A percentile compares a stretch with the other conserved stretches of the same genome.
Conservation (phyloP, 805 yeast genomes). For the Candida morakotiae region DNA sequence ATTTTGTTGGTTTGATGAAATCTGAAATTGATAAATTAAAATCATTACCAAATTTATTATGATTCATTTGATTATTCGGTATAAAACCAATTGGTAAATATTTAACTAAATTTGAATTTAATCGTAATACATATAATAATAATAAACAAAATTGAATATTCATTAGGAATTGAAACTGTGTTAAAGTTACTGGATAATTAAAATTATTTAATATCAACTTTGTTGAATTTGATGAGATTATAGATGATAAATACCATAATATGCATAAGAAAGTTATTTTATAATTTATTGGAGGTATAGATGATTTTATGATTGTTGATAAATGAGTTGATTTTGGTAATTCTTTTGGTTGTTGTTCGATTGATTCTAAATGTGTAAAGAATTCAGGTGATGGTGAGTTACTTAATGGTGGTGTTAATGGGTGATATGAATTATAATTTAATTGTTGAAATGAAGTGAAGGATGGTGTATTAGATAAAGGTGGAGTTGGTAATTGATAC, state of each 20-base stretch:
- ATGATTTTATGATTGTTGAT: not conserved
- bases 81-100: slow-evolving; percentile 46
- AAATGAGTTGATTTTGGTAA: not conserved
- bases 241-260: slow-evolving; percentile 77
- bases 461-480: slow-evolving; percentile 5
- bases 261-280: slow-evolving; percentile 47
- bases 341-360: not conserved
- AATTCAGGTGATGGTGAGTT: slow-evolving; percentile 9
- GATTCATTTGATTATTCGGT: slow-evolving; percentile 37
- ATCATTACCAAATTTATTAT: too few species aligned
- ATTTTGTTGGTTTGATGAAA: slow-evolving; percentile 52
- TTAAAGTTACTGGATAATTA: slow-evolving; percentile 81
- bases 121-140: slow-evolving; percentile 10
- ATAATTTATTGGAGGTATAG: slow-evolving; percentile 22
- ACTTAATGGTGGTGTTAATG: slow-evolving; percentile 6
- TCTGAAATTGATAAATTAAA: slow-evolving; percentile 23
- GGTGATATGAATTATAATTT: slow-evolving; percentile 1
- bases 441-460: slow-evolving; percentile 4
- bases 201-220: slow-evolving; percentile 69
- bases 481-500: slow-evolving; percentile 9
- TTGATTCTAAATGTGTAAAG: not conserved
- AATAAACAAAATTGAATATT: slow-evolving; percentile 56
- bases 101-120: slow-evolving; percentile 15
- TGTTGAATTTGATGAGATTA: slow-evolving; percentile 76
- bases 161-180: slow-evolving; percentile 80